Percentiles rank a stretch among this genome's conserved stretches.
Conservation (phyloP, 192 early-diverging fungal genomes). For the Podila horticola region DNA sequence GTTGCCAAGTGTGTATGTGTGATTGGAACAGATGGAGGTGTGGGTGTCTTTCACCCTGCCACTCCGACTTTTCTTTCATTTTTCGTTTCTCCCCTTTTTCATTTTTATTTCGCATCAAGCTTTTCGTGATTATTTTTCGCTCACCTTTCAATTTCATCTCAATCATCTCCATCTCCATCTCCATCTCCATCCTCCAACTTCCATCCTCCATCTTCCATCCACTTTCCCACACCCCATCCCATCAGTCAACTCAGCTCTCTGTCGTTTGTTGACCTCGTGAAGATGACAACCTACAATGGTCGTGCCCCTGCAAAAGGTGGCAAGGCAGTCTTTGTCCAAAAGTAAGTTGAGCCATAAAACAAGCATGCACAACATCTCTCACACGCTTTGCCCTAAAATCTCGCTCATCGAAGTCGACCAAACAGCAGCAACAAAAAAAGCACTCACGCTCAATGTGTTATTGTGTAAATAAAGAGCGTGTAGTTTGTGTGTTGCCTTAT, state of each 20-base stretch:
- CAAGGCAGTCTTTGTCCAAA: conserved; percentile 33
- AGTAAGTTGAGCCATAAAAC: conserved; percentile 4
- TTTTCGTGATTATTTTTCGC: no score
- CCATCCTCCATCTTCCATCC: not conserved
- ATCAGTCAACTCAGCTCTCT: not conserved
- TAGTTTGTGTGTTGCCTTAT: no score
- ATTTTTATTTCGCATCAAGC: no score
- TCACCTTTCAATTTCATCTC: conserved; percentile 1
- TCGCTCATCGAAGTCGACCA: not conserved
- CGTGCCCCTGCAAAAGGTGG: conserved; percentile 29
- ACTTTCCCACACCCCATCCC: not conserved
- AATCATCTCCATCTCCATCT: not conserved
- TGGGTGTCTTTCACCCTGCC: not conserved
- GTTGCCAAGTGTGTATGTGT: no score
- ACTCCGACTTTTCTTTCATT: not conserved
- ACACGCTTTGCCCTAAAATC: not conserved
- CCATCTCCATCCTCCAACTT: not conserved
- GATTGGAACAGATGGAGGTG: no score
- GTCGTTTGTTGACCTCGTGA: no score
- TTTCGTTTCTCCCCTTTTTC: no score
- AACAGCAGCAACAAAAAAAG: no score
- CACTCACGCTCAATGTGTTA: no score
- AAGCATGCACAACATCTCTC: not conserved
- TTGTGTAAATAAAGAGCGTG: no score
- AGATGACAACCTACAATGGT: conserved; percentile 32